Conservation (phyloP, 169 alveolate species). For the Cytauxzoon felis region DNA sequence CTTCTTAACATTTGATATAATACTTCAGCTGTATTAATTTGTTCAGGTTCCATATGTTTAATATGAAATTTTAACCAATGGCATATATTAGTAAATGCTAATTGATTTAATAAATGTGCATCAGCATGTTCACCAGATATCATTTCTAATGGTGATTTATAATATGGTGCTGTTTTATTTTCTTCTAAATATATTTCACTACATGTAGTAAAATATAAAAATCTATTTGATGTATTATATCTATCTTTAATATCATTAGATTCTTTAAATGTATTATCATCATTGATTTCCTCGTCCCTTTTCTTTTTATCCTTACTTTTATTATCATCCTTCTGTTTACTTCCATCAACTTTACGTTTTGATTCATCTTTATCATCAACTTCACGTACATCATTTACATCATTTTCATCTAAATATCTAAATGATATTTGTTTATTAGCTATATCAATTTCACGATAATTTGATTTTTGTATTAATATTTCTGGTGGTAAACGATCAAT, state of each 20-base stretch:
- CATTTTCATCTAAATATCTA: constrained; percentile 52
- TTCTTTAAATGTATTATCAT: neutral
- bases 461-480: constrained; percentile 50
- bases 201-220: constrained; percentile 57
- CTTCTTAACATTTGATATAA: constrained; percentile 83
- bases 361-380: constrained; percentile 46
- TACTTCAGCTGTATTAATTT: constrained; percentile 72
- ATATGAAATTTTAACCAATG: constrained; percentile 82
- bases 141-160: constrained; percentile 58
- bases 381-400: constrained; percentile 36
- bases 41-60: constrained; percentile 79
- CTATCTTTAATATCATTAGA: neutral
- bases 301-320: constrained; percentile 8
- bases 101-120: constrained; percentile 72
- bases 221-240: constrained; percentile 7
- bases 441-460: constrained; percentile 61
- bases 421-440: constrained; percentile 60
- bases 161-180: constrained; percentile 50
- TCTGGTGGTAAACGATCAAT: constrained; percentile 65
- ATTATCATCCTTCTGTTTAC: constrained; percentile 25
- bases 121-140: constrained; percentile 80
- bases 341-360: constrained; percentile 21
- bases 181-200: constrained; percentile 62
- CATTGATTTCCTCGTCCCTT: constrained; percentile 27
- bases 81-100: constrained; percentile 77